These are phyloP conservation scores for Alternaria sp. DNA, from an alignment of 2,329 filamentous ascomycete species.

Conservation along the genomic window DNA sequence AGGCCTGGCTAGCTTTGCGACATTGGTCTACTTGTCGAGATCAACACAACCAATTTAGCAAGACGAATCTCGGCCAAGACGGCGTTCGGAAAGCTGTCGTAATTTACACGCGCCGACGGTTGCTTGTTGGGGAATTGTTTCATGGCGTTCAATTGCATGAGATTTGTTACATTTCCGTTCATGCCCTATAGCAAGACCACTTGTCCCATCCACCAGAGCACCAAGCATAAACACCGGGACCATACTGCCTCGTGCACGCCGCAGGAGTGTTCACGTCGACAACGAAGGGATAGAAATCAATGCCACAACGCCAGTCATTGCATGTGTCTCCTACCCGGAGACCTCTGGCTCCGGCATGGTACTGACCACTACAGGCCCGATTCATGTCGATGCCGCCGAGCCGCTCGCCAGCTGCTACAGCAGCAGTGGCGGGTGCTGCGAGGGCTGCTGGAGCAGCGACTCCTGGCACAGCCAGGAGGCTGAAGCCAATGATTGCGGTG, in stretches of 20 bases:
- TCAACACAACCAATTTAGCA: no score
- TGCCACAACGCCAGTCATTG: not conserved
- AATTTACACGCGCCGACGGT: accelerated
- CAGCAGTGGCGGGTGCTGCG: not conserved
- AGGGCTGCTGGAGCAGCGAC: not conserved
- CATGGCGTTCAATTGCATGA: no score
- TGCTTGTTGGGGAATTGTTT: accelerated
- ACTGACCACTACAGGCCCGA: not conserved
- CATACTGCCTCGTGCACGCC: not conserved
- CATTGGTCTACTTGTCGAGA: accelerated
- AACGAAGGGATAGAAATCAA: accelerated
- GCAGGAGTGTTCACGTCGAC: not conserved
- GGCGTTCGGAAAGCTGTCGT: accelerated
- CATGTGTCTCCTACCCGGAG: not conserved
- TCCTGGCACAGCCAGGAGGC: not conserved
- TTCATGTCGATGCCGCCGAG: not conserved
- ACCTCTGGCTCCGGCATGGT: no score
- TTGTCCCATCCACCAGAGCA: not conserved
- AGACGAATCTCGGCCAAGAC: no score
- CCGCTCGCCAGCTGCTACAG: not conserved
- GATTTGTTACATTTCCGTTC: not conserved
- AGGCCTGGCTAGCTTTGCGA: no score
- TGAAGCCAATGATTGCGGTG: not conserved
- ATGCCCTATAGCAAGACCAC: not conserved
- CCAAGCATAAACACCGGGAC: not conserved